Percentiles rank a stretch among this genome's conserved stretches.
Evolutionary conservation across 2,329 filamentous ascomycete species (phyloP).

Genomic region (Cladophialophora psammophila): DNA sequence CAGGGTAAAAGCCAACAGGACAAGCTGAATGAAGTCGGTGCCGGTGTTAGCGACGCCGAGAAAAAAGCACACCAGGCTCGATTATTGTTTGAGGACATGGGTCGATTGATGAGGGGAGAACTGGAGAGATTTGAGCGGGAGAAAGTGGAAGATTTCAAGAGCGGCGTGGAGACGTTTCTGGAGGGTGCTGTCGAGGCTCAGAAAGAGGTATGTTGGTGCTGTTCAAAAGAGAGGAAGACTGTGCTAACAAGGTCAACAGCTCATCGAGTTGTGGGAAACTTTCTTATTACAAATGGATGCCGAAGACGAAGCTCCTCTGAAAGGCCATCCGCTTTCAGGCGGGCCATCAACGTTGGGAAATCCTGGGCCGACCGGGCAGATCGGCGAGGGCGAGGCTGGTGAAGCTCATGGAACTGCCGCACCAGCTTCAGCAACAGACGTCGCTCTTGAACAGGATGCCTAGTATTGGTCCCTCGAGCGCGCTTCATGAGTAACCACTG

Average conservation of each 20-base stretch:
- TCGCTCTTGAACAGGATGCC: conserved; percentile 39
- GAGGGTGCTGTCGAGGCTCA: conserved; percentile 97
- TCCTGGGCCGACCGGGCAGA: conserved; percentile 6
- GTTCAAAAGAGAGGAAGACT: not conserved
- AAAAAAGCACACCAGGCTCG: conserved; percentile 89
- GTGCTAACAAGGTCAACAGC: conserved; percentile 63
- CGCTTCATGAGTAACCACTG: not conserved
- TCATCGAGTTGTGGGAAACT: conserved; percentile 95
- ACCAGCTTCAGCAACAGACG: conserved; percentile 36
- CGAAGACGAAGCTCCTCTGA: conserved; percentile 68
- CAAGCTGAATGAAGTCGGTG: conserved; percentile 86
- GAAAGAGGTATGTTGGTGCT: conserved; percentile 77
- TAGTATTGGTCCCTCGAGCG: conserved; percentile 19
- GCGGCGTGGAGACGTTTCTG: conserved; percentile 94
- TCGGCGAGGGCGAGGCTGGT: conserved; percentile 14
- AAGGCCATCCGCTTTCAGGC: conserved; percentile 17
- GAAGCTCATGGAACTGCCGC: conserved; percentile 13
- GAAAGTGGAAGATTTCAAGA: conserved; percentile 99
- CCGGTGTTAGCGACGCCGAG: conserved; percentile 94
- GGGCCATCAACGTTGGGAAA: conserved; percentile 18
- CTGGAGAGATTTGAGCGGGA: conserved; percentile 93
- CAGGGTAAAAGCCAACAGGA: conserved; percentile 97
- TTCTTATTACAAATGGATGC: conserved; percentile 95
- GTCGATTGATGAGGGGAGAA: conserved; percentile 86
- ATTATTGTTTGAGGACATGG: conserved; percentile 96